Evolutionary conservation across 2,329 filamentous ascomycete genomes (phyloP).

Genomic region (Colletotrichum spaethianum): DNA sequence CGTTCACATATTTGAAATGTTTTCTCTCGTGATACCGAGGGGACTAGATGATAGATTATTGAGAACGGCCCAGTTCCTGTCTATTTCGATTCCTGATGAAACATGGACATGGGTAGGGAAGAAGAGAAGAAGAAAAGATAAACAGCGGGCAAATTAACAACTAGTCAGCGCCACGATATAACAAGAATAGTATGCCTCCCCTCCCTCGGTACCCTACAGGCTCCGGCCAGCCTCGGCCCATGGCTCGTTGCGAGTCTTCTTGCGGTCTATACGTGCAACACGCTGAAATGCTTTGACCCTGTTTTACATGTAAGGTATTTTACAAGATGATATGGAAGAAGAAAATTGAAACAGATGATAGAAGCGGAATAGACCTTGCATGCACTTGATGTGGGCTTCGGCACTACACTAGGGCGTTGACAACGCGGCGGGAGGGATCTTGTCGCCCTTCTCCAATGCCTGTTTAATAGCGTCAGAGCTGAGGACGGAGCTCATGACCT

Average conservation of each 20-base stretch:
- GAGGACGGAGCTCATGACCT: slow-evolving; percentile 26
- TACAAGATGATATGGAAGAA: neutral
- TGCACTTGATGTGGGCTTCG: neutral
- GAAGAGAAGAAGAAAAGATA: neutral
- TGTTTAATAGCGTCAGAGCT: slow-evolving; percentile 22
- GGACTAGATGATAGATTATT: neutral
- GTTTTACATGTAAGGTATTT: slow-evolving; percentile 7
- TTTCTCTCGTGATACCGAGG: slow-evolving; percentile 7
- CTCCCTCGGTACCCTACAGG: neutral
- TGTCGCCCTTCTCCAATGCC: slow-evolving; percentile 38
- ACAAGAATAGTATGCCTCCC: neutral
- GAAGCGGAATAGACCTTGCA: slow-evolving; percentile 6
- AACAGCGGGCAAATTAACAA: neutral
- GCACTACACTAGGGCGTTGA: neutral
- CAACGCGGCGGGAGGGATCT: slow-evolving; percentile 31
- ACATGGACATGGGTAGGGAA: neutral
- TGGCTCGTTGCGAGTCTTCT: neutral
- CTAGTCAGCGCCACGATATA: neutral
- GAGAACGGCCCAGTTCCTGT: neutral
- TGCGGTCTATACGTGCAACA: neutral
- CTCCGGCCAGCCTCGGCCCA: slow-evolving; percentile 40
- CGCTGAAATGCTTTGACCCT: slow-evolving; percentile 7
- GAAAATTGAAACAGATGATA: neutral
- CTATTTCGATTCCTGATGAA: neutral
- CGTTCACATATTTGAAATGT: neutral